These are phyloP conservation scores for Starmerella floricola DNA, from an alignment of 805 yeast species.

Conservation along the genomic window DNA sequence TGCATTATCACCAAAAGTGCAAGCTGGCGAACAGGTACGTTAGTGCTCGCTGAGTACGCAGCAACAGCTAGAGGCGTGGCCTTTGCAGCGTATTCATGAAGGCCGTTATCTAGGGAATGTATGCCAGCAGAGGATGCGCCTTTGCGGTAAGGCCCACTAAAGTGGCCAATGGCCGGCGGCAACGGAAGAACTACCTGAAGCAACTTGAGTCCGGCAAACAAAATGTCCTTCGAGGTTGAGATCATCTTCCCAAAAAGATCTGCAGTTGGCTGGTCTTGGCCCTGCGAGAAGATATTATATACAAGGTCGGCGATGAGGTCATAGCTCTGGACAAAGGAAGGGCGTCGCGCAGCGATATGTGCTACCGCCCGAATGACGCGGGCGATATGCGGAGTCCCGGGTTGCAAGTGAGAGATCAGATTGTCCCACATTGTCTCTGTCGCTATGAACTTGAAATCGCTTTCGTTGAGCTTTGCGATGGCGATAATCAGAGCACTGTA, in stretches of 20 bases:
- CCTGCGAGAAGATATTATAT: slow-evolving; percentile 12
- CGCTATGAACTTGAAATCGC: slow-evolving; percentile 11
- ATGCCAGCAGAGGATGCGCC: neutral
- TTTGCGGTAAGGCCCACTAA: slow-evolving; percentile 17
- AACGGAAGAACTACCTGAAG: slow-evolving; percentile 15
- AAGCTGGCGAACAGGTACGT: slow-evolving; percentile 13
- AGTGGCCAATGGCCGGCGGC: slow-evolving; percentile 11
- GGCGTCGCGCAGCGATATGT: slow-evolving; percentile 10
- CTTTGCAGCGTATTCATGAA: slow-evolving; percentile 5
- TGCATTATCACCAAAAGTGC: slow-evolving; percentile 20
- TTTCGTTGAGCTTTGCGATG: slow-evolving; percentile 12
- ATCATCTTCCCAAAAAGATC: slow-evolving; percentile 12
- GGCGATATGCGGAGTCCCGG: slow-evolving; percentile 14
- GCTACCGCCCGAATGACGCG: slow-evolving; percentile 15
- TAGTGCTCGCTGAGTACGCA: slow-evolving; percentile 16
- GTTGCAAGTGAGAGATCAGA: slow-evolving; percentile 10
- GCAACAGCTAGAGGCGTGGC: slow-evolving; percentile 12
- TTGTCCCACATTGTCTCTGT: slow-evolving; percentile 7
- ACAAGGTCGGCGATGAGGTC: slow-evolving; percentile 11
- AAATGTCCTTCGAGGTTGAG: slow-evolving; percentile 15
- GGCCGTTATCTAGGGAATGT: neutral
- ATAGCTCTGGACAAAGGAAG: slow-evolving; percentile 6
- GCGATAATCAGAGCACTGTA: slow-evolving; percentile 16
- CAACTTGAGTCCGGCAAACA: slow-evolving; percentile 15
- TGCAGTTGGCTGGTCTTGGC: neutral